Conservation (phyloP, 306 rosid species). For the Inga leiocalycina region DNA sequence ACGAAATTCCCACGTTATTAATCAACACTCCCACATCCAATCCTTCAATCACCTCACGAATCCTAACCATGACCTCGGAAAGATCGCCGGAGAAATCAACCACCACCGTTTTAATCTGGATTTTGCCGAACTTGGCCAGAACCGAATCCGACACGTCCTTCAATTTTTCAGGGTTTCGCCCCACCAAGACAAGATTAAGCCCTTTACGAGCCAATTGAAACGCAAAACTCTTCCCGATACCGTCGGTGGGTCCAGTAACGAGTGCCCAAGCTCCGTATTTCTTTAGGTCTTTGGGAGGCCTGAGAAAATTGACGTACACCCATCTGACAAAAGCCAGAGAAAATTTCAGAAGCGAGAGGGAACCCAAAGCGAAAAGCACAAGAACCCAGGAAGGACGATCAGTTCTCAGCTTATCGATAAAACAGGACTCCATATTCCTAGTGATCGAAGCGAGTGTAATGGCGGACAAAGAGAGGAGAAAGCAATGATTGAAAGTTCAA, state of each 20-base stretch:
- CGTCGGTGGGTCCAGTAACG: constrained; percentile 78
- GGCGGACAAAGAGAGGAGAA: not conserved
- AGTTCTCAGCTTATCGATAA: constrained; percentile 42
- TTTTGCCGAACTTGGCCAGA: constrained; percentile 55
- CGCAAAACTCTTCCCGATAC: constrained; percentile 79
- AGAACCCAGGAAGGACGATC: constrained; percentile 65
- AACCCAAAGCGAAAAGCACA: constrained; percentile 49
- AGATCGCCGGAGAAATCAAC: constrained; percentile 88
- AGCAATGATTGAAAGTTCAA: not conserved
- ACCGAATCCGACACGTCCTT: constrained; percentile 68
- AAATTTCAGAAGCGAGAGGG: constrained; percentile 47
- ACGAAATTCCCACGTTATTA: constrained; percentile 87
- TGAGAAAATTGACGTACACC: constrained; percentile 76
- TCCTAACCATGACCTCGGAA: constrained; percentile 59
- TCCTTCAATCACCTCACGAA: constrained; percentile 63
- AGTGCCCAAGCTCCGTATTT: constrained; percentile 83
- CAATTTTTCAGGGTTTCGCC: constrained; percentile 81
- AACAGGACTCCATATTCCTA: constrained; percentile 44
- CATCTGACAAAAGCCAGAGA: constrained; percentile 48
- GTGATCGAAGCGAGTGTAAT: not conserved
- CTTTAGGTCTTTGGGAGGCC: constrained; percentile 64
- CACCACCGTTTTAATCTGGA: constrained; percentile 63
- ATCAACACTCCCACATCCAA: constrained; percentile 80
- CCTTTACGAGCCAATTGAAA: constrained; percentile 75
- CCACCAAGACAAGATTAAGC: constrained; percentile 71